Base-by-base conservation (phyloP, 768 basidiomycete genomes). In the Hericium alpestre region DNA sequence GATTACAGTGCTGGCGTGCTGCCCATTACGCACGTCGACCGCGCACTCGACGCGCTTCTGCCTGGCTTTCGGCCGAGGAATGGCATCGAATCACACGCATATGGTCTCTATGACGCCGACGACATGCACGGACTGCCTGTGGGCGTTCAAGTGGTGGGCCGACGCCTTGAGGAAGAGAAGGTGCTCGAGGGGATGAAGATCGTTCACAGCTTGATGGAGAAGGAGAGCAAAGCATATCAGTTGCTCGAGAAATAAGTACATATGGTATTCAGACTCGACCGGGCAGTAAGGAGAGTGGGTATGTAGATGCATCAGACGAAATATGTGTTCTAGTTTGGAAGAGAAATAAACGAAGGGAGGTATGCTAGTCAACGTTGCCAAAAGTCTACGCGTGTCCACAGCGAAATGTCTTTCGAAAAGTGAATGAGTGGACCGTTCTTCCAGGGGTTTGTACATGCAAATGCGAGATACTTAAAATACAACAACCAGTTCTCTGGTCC, bases 171-270 rank as follows among this genome's bases (percentile, higher is more conserved):
- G 65, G 87, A 89, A 68, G 87, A 90, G 69, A 82, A 82, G 64
- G 85, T 86, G 2, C 60, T 88, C 7, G 79, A 82, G 63, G 84
- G 80, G 2, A 86, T 87, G 81, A 79, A 79, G 62, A 73, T 87
- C 6, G 71, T 86, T 51, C 72, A 81, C 54, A 38, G 62, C 13
- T 52, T 62, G 22, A 51, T 61, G 51, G 55, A 39, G 40, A 23
- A 37, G 37, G 27, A 48, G 3, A 55, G 55, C 16, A 48, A 27
- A 12, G 53, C 50, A 8, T 58, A 61, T 18, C 9, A 38, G 9
- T 55, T 57, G 18, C 40, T 38, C 25, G 16, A 46, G 27, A 51
- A 51, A 25, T 51, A 25, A 46, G 22, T 22, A 46, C 22, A 46
- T 22, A 46, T 46, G 43, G 5, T 46, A n/a, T 46, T 16, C 43